Percentiles rank a stretch among this genome's conserved stretches.
These are phyloP conservation scores for Agarophyton chilense DNA, from an alignment of 23 red algal genomes.

Conservation along the genomic window DNA sequence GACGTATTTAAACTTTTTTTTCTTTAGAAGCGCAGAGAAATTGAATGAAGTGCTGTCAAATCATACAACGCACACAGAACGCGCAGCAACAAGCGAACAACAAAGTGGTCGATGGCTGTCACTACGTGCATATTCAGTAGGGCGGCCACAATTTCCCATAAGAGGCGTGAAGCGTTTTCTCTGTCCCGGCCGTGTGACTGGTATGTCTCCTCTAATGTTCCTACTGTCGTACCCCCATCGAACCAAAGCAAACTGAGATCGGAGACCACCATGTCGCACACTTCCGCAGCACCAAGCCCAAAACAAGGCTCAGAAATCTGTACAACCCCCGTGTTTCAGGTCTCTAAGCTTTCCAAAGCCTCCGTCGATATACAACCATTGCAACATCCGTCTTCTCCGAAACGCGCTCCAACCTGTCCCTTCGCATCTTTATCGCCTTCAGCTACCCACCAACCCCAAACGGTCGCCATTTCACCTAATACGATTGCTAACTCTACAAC, in stretches of 20 bases:
- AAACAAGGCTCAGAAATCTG: not conserved
- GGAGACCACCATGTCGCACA: not conserved
- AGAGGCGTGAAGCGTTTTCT: too few relatives aligned
- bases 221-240: not conserved
- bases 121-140: too few relatives aligned
- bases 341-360: not conserved
- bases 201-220: too few relatives aligned
- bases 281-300: not conserved
- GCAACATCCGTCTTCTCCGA: not conserved
- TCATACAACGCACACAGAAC: not conserved
- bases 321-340: not conserved
- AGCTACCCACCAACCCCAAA: not conserved
- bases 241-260: not conserved
- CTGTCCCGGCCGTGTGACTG: not conserved
- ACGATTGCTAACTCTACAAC: not conserved
- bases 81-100: not conserved
- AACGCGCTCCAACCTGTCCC: conserved; percentile 1
- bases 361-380: conserved; percentile 3
- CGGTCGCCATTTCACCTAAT: not conserved
- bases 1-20: too few relatives aligned
- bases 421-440: not conserved
- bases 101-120: not conserved
- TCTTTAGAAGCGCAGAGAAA: too few relatives aligned
- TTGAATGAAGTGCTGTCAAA: not conserved
- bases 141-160: too few relatives aligned